Percentiles rank a stretch among this genome's conserved stretches.
Evolutionary conservation across 2,329 filamentous ascomycete genomes (phyloP).

Genomic region (Kalmusia sp.): DNA sequence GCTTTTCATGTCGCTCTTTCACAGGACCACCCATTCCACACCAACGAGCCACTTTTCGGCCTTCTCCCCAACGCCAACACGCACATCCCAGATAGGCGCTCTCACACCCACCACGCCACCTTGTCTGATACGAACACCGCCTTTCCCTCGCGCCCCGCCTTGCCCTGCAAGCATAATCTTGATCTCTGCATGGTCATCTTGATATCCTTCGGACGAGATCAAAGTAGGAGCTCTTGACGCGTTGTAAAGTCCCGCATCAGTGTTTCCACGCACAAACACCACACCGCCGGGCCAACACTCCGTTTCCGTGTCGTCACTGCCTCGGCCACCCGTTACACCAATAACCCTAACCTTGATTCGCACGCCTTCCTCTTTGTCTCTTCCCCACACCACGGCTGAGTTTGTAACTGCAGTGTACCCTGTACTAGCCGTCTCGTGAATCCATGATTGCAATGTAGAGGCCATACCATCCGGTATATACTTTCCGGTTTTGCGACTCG

Average conservation of each 20-base stretch:
- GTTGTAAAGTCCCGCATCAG: conserved; percentile 23
- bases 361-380: conserved; percentile 35
- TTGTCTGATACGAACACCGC: conserved; percentile 29
- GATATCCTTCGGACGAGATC: neutral
- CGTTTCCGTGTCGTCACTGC: conserved; percentile 12
- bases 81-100: conserved; percentile 51
- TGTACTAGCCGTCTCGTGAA: conserved; percentile 52
- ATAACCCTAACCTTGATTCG: conserved; percentile 24
- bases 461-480: conserved; percentile 59
- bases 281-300: conserved; percentile 30
- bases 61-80: conserved; percentile 38
- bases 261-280: conserved; percentile 28
- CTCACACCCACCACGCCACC: conserved; percentile 44
- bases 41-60: conserved; percentile 45
- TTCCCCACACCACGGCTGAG: conserved; percentile 18
- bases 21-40: conserved; percentile 50
- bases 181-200: neutral
- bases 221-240: conserved; percentile 11
- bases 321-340: neutral
- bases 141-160: conserved; percentile 25
- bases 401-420: conserved; percentile 24
- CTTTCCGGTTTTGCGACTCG: conserved; percentile 57
- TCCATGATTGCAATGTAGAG: conserved; percentile 57
- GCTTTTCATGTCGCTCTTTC: conserved; percentile 7
- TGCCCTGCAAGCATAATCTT: conserved; percentile 38